A percentile compares a stretch with the other conserved stretches of the same genome.
phyloP scores from a whole-genome alignment of 140 eudicot species.

The Ambrosia hybrid region DNA sequence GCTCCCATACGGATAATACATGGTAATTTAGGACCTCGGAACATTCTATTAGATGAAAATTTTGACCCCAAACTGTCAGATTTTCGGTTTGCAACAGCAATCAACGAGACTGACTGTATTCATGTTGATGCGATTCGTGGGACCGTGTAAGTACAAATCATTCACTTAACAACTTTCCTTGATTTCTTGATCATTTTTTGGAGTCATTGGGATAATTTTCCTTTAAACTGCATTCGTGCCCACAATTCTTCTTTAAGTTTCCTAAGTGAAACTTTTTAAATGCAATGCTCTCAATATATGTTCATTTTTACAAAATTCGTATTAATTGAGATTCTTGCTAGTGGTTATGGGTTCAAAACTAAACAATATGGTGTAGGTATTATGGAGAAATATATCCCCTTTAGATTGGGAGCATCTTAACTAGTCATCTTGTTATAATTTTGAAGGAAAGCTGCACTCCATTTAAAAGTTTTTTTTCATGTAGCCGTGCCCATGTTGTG shows the following conservation, averaged over 20 bases:
- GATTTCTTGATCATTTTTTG: no score
- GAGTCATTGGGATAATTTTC: no score
- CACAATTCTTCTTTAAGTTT: no score
- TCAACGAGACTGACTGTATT: background rate
- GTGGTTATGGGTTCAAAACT: background rate
- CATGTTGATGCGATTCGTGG: background rate
- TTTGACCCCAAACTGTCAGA: conserved; percentile 23
- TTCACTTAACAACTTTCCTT: background rate
- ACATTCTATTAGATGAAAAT: conserved; percentile 27
- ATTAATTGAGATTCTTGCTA: background rate
- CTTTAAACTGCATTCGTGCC: no score
- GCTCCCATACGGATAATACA: conserved; percentile 24
- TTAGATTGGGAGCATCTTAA: no score
- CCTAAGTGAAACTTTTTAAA: no score
- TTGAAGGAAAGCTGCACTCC: background rate
- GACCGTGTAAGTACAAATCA: background rate
- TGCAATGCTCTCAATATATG: no score
- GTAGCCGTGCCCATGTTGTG: no score
- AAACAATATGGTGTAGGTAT: no score
- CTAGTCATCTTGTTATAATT: no score
- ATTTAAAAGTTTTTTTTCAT: background rate
- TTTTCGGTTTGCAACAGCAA: background rate
- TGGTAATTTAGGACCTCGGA: conserved; percentile 17
- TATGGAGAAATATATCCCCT: no score
- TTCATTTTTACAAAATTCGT: background rate